phyloP scores from a whole-genome alignment of 75 land plant genomes.

The Selaginella moellendorffii region DNA sequence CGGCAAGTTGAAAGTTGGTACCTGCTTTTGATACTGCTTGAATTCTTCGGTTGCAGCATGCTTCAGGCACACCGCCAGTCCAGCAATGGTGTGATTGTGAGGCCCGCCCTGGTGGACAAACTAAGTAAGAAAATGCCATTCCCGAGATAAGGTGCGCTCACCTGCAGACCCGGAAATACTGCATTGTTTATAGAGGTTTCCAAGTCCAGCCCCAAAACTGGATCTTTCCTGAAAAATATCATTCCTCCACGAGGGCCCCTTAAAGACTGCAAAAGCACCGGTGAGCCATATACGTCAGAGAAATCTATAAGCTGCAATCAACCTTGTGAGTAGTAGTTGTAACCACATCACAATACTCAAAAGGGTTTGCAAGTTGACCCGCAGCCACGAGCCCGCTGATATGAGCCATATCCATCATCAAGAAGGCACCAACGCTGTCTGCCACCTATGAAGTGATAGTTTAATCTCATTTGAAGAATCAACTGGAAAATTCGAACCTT shows the following conservation, averaged over 20 bases:
- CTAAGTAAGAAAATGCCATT: too few relatives aligned
- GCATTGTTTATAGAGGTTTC: constrained; percentile 83
- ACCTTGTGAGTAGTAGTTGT: constrained; percentile 94
- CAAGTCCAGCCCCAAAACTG: constrained; percentile 57
- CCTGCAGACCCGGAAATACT: constrained; percentile 92
- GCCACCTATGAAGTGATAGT: constrained; percentile 38
- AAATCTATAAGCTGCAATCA: too few relatives aligned
- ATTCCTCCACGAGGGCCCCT: constrained; percentile 94
- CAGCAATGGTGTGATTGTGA: constrained; percentile 88
- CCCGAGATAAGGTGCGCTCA: too few relatives aligned
- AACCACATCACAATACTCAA: constrained; percentile 83
- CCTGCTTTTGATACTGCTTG: constrained; percentile 61
- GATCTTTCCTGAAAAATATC: constrained; percentile 78
- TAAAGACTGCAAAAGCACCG: constrained; percentile 43
- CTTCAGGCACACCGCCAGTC: constrained; percentile 76
- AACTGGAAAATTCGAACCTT: too few relatives aligned
- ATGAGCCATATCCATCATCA: constrained; percentile 98
- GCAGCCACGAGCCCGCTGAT: constrained; percentile 94
- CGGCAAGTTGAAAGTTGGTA: too few relatives aligned
- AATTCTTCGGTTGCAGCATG: constrained; percentile 64
- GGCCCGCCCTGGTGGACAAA: constrained; percentile 63
- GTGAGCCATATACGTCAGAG: too few relatives aligned
- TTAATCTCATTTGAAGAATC: too few relatives aligned
- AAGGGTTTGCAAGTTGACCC: constrained; percentile 60
- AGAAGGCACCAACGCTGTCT: constrained; percentile 74